Evolutionary conservation across 768 basidiomycete species (phyloP).

Genomic region (Naganishia antarctica): DNA sequence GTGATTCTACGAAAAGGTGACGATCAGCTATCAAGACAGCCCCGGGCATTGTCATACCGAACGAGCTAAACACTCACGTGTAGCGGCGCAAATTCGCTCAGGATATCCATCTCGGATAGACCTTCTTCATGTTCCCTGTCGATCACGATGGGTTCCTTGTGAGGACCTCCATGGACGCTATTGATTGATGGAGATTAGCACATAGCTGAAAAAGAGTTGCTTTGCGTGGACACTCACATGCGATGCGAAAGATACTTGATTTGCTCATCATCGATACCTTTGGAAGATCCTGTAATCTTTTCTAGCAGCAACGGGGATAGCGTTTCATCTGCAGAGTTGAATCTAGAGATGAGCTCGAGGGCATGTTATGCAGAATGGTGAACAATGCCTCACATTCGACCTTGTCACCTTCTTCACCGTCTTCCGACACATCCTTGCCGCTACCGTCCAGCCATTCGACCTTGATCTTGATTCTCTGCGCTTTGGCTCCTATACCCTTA

Average conservation of each 20-base stretch:
- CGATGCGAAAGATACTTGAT: slow-evolving; percentile 50
- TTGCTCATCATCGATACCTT: slow-evolving; percentile 40
- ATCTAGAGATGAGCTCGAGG: slow-evolving; percentile 30
- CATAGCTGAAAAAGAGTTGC: neutral
- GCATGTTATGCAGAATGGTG: neutral
- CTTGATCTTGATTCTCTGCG: slow-evolving; percentile 51
- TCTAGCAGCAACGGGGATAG: slow-evolving; percentile 38
- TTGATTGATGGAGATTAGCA: slow-evolving; percentile 64
- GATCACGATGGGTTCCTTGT: slow-evolving; percentile 65
- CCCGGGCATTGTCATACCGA: neutral
- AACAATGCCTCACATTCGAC: slow-evolving; percentile 42
- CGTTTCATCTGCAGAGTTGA: slow-evolving; percentile 28
- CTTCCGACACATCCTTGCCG: slow-evolving; percentile 32
- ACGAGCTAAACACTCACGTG: slow-evolving; percentile 50
- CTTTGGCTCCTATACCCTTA: slow-evolving; percentile 43
- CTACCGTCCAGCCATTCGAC: slow-evolving; percentile 35
- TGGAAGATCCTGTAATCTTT: slow-evolving; percentile 32
- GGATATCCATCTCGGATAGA: slow-evolving; percentile 67
- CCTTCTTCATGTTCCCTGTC: slow-evolving; percentile 65
- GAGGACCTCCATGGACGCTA: slow-evolving; percentile 83
- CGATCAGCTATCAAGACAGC: neutral
- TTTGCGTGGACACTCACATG: slow-evolving; percentile 34
- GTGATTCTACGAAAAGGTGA: slow-evolving; percentile 45
- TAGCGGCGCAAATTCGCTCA: slow-evolving; percentile 64
- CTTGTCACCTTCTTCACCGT: slow-evolving; percentile 41